Evolutionary conservation across 306 rosid species (phyloP).

Genomic region (Amphicarpaea edgeworthii): DNA sequence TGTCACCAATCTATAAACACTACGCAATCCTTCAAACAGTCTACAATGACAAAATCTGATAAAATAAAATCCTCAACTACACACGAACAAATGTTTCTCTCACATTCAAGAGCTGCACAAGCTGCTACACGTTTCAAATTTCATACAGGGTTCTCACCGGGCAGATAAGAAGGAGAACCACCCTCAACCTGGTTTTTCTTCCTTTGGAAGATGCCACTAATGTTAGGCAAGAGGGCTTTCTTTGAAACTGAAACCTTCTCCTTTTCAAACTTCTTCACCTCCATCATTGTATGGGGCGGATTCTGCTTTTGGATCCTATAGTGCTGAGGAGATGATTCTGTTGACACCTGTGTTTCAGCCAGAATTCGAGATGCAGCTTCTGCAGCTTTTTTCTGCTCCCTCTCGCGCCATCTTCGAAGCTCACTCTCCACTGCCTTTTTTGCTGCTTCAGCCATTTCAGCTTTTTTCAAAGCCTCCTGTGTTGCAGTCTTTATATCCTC

Average conservation of each 20-base stretch:
- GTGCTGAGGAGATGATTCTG: constrained; percentile 76
- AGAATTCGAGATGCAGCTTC: constrained; percentile 90
- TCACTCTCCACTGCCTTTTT: constrained; percentile 94
- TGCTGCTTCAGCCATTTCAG: constrained; percentile 97
- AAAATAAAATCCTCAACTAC: constrained; percentile 58
- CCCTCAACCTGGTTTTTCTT: constrained; percentile 87
- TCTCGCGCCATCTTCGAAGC: constrained; percentile 87
- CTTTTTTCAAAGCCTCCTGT: constrained; percentile 76
- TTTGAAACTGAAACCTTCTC: constrained; percentile 69
- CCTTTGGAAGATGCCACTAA: constrained; percentile 78
- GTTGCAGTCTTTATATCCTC: constrained; percentile 78
- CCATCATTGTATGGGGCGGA: constrained; percentile 56
- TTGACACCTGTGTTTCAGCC: constrained; percentile 67
- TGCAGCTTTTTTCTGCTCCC: constrained; percentile 90
- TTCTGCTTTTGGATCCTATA: constrained; percentile 66
- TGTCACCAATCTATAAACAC: constrained; percentile 56
- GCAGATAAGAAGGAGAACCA: constrained; percentile 90
- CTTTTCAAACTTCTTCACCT: constrained; percentile 66
- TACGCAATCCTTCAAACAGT: constrained; percentile 45
- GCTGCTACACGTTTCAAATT: constrained; percentile 42
- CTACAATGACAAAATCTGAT: constrained; percentile 43
- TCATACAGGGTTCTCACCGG: constrained; percentile 81
- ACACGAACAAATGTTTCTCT: constrained; percentile 59
- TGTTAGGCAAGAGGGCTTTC: constrained; percentile 77
- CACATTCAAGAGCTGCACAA: constrained; percentile 60